A percentile compares a stretch with the other conserved stretches of the same genome.
These are phyloP conservation scores for Aspergillus glaucus DNA, from an alignment of 2,329 filamentous ascomycete genomes.

Conservation along the genomic window DNA sequence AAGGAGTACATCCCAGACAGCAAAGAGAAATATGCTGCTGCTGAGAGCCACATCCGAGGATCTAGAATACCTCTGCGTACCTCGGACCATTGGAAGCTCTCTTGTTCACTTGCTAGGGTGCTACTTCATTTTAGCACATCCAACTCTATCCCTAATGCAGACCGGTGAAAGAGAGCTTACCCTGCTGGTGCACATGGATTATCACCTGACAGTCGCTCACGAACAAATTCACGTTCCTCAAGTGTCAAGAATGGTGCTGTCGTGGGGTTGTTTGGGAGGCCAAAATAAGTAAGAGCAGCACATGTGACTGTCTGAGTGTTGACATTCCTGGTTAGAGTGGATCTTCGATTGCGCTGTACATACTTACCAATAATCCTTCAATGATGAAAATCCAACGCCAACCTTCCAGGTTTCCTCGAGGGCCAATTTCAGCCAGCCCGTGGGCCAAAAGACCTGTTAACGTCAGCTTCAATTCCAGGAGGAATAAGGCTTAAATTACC, in stretches of 20 bases:
- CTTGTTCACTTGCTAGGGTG: constrained; percentile 23
- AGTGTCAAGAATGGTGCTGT: constrained; percentile 49
- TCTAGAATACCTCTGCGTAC: constrained; percentile 56
- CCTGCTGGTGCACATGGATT: constrained; percentile 19
- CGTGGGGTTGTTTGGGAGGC: constrained; percentile 52
- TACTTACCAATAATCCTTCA: constrained; percentile 42
- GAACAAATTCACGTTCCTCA: constrained; percentile 48
- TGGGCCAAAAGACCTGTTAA: constrained; percentile 50
- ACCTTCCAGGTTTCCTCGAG: constrained; percentile 46
- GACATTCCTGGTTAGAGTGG: neutral
- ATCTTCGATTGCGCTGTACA: neutral
- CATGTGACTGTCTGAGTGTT: constrained; percentile 46
- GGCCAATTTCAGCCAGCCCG: constrained; percentile 55
- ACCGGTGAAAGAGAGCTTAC: constrained; percentile 14
- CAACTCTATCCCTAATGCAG: neutral
- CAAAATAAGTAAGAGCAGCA: constrained; percentile 46
- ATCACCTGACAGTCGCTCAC: constrained; percentile 40
- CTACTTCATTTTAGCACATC: constrained; percentile 11
- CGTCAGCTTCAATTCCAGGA: neutral
- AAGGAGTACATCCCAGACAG: constrained; percentile 56
- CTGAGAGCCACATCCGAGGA: constrained; percentile 58
- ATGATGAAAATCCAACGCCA: constrained; percentile 61
- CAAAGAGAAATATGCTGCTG: constrained; percentile 56
- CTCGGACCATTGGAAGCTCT: constrained; percentile 56
- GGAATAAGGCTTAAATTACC: constrained; percentile 26